Base-by-base conservation (phyloP, 768 basidiomycete species). In the Russula brevipes region DNA sequence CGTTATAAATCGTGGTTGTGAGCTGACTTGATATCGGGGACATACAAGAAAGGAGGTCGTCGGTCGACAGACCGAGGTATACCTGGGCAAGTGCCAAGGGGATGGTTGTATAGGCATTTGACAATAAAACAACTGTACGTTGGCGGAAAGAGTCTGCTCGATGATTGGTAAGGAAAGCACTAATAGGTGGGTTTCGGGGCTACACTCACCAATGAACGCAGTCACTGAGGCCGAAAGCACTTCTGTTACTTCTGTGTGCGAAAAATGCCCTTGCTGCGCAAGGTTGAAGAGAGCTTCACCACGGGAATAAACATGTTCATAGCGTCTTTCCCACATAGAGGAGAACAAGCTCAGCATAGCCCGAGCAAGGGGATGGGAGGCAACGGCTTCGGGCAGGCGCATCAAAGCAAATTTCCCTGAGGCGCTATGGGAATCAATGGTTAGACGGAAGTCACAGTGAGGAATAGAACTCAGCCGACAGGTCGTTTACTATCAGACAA, bases 51-150 rank as follows among this genome's bases (percentile, higher is more conserved):
- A 76, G 58, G 2, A 78, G 64, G 49, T 73, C 68, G 12, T 79
- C 74, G 1, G 57, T 44, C 5, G 71, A 57, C 17, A 84, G 72
- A 30, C 85, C 84, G 46, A 89, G 76, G 70, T 88, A 89, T 33
- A 66, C 72, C 66, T 83, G 79, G 12, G 83, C 85, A 4, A 85
- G 76, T 2, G 78, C 59, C 11, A 85, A 63, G 12, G 83, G 80
- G 30, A 91, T 73, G 1, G 85, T 83, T 3, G 81, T 79, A 72
- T 88, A 89, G n/a, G 85, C 86, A 68, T 78, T 82, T 9, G 83
- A 80, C 24, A 89, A 68, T 9, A 89, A 76, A 1, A 69, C 68
- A 64, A 86, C 79, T 0, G 84, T 85, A 63, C 83, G 78, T 59
- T 70, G 69, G 49, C 86, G 83, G 73, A 89, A 89, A 9, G 77